phyloP scores from a whole-genome alignment of 2,329 filamentous ascomycete species.

The Colletotrichum siamense region DNA sequence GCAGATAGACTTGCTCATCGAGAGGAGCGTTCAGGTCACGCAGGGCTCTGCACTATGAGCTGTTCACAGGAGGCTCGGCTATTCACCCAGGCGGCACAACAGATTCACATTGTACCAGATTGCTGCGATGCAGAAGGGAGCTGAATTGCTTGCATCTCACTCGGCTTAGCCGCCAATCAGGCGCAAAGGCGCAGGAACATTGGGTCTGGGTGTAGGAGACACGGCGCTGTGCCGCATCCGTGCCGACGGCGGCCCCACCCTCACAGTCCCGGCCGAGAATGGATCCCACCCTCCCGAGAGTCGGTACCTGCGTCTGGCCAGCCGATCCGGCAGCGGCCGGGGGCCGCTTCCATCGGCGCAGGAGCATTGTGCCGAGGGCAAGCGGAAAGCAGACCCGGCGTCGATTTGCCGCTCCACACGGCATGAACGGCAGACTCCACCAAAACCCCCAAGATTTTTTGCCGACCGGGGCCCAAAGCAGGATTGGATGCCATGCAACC shows the following conservation, averaged over 20 bases:
- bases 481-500: neutral
- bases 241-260: neutral
- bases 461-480: neutral
- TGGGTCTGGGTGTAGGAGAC: neutral
- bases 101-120: too few relatives aligned
- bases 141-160: fast-evolving
- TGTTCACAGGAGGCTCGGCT: neutral
- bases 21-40: conserved; percentile 63
- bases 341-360: neutral
- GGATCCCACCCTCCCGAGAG: neutral
- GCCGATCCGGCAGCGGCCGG: neutral
- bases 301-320: neutral
- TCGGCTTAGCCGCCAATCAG: neutral
- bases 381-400: fast-evolving
- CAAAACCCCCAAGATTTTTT: neutral
- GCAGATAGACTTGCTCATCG: conserved; percentile 68
- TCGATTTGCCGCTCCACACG: neutral
- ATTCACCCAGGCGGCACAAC: neutral
- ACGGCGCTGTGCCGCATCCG: neutral
- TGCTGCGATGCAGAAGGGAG: neutral
- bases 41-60: conserved; percentile 58
- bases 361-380: fast-evolving
- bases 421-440: neutral
- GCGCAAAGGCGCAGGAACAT: neutral
- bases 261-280: neutral